Base-by-base conservation (phyloP, 352 stramenopile species). In the Globisporangium cylindrosporum region DNA sequence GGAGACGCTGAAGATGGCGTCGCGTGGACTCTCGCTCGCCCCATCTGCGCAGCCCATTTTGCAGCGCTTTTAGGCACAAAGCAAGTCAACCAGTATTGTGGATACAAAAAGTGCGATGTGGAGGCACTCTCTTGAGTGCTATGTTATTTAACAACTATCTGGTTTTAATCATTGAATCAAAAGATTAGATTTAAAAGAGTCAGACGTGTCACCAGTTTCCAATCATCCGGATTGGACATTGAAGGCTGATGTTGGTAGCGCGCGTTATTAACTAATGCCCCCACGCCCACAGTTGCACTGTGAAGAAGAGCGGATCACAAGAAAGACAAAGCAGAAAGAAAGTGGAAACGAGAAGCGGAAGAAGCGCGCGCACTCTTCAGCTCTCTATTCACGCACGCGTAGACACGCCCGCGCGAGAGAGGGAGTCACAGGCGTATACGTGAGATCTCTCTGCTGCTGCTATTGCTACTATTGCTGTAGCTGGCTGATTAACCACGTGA, bases 251-350 rank as follows among this genome's bases (percentile, higher is more conserved):
- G 51, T 34, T 57, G 12, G 51, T 57, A 57, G n/a, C 51, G 51
- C 41, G 41, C 51, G 51, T 57, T 57, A 57, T 41, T 38, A 59
- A 38, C 24, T 59, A 59, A 59, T 38, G 53, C 25, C 32, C 24
- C 20, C n/a, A 25, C 14, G 7, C 18, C 22, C 25, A 24, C 53
- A 59, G 53, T 59, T 32, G 53, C 53, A 59, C 53, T 24, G 12
- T 15, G 12, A 25, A 22, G 8, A 27, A 59, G 10, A n/a, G 53
- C 18, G 6, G 48, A 54, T 54, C 48, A 25, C 41, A 49, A 57
- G 25, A 29, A 29, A 29, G 25, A 29, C 25, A 29, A 29, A 41
- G 34, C 34, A 41, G 34, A 41, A 41, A 41, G 51, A 29, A 57
- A 24, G 53, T 27, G 7, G 24, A 32, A 59, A 38, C 34, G 18